Percentiles rank a stretch among this genome's conserved stretches.
These are phyloP conservation scores for Raphanus hybrid DNA, from an alignment of 441 rosid genomes.

Conservation along the genomic window DNA sequence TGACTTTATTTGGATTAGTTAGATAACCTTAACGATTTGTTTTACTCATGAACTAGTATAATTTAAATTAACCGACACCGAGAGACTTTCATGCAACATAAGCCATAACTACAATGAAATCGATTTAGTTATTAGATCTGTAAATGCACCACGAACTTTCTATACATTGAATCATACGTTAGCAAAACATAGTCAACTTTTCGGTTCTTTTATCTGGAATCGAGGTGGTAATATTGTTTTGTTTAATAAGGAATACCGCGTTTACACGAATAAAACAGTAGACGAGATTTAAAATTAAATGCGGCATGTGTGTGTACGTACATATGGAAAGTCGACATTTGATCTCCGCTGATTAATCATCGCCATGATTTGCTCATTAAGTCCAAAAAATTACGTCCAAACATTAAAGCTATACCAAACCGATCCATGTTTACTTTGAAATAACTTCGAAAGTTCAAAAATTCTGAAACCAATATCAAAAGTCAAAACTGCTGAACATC, in stretches of 20 bases:
- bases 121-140: neutral
- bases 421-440: neutral
- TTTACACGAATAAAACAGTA: neutral
- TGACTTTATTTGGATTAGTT: too few relatives aligned
- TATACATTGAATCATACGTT: conserved; percentile 2
- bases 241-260: neutral
- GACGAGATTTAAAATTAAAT: conserved; percentile 28
- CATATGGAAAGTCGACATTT: conserved; percentile 26
- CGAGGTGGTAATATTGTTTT: neutral
- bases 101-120: neutral
- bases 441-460: too few relatives aligned
- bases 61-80: too few relatives aligned
- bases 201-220: conserved; percentile 17
- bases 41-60: neutral
- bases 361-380: conserved; percentile 41
- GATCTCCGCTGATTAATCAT: conserved; percentile 27
- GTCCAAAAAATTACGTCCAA: neutral
- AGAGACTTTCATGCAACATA: too few relatives aligned
- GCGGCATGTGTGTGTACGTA: conserved; percentile 27
- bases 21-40: too few relatives aligned
- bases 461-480: too few relatives aligned
- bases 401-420: neutral
- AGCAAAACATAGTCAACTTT: conserved; percentile 23
- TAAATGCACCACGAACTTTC: neutral
- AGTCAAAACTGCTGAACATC: neutral